Evolutionary conservation across 1,284 basidiomycete species (phyloP), one percentile per base, ranked within the genome.

Genomic region (Stygiomarasmius scandens): DNA sequence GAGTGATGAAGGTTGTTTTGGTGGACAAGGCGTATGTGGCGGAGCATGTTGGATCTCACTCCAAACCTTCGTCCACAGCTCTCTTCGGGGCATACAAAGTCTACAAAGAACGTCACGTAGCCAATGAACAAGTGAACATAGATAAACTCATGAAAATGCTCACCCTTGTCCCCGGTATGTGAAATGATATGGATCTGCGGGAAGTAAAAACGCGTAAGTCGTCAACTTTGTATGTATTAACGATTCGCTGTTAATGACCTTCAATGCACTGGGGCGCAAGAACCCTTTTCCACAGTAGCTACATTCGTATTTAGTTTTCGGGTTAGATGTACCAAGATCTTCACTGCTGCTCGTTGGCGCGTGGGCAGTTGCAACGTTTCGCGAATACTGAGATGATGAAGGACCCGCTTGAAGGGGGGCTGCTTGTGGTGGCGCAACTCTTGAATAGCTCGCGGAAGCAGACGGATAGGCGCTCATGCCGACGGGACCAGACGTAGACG

Each of bases 1-100:
- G 50, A 54, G 12, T 62, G 60, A 2, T 58, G 55, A 27, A 51
- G 49, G 24, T 55, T 45, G 29, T 34, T 56, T 38, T 59, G 58
- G 54, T 59, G 58, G 16, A 61, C 61, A 16, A 59, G 54, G 9
- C 61, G 58, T 29, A 62, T 62, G 41, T 62, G 61, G 16, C 61
- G 54, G 4, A 62, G 38, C 49, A 52, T 43, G 20, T 34, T 45
- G 19, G 27, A 44, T 23, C 52, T 59, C 23, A 59, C 58, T 32
- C 61, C 61, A 48, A 62, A 62, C 46, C 58, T 51, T 38, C 62
- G 58, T 29, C 62, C 55, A 45, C 62, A 64, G n/a, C 47, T 59
- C 49, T 63, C 62, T 38, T 64, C 62, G 14, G 62, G 62, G 49
- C 62, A 64, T n/a, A 64, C 62, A 52, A 56, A 64, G 45, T 64